These are phyloP conservation scores for Hyphopichia burtonii DNA, from an alignment of 1,139 yeast species.

Conservation along the genomic window DNA sequence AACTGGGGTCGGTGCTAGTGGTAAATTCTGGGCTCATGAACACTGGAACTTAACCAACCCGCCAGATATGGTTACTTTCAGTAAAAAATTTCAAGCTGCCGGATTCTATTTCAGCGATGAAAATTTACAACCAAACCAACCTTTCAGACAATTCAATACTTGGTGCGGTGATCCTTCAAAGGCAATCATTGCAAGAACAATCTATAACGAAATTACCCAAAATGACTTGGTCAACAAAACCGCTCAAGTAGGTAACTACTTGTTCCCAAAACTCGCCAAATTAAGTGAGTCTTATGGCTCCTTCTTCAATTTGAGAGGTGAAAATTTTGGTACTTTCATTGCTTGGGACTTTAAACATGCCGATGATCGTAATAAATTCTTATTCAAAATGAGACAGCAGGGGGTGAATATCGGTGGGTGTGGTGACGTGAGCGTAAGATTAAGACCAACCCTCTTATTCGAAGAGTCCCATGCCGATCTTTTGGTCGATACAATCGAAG, in stretches of 20 bases:
- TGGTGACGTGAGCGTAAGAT: slow-evolving; percentile 61
- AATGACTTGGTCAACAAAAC: slow-evolving; percentile 52
- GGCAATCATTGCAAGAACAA: slow-evolving; percentile 62
- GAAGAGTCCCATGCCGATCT: slow-evolving; percentile 67
- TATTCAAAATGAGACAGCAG: slow-evolving; percentile 46
- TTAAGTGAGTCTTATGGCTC: slow-evolving; percentile 40
- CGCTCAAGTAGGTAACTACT: slow-evolving; percentile 58
- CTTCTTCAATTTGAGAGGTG: slow-evolving; percentile 61
- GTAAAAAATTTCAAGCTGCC: slow-evolving; percentile 77
- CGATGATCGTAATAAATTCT: slow-evolving; percentile 49
- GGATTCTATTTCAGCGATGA: slow-evolving; percentile 73
- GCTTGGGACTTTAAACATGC: slow-evolving; percentile 65
- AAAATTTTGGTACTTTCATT: slow-evolving; percentile 66
- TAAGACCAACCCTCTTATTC: slow-evolving; percentile 70
- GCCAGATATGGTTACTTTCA: slow-evolving; percentile 73
- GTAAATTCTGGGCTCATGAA: slow-evolving; percentile 73
- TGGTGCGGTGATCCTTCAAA: slow-evolving; percentile 84
- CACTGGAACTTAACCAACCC: slow-evolving; percentile 63
- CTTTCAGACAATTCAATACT: slow-evolving; percentile 78
- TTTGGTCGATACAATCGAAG: slow-evolving; percentile 47
- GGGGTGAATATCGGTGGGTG: slow-evolving; percentile 78
- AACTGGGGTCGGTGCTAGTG: slow-evolving; percentile 75
- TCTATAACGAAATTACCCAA: slow-evolving; percentile 55
- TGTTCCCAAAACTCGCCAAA: slow-evolving; percentile 45
- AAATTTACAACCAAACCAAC: slow-evolving; percentile 56